Conservation (phyloP, 202 grass and related monocot species). For the Setaria viridis region DNA sequence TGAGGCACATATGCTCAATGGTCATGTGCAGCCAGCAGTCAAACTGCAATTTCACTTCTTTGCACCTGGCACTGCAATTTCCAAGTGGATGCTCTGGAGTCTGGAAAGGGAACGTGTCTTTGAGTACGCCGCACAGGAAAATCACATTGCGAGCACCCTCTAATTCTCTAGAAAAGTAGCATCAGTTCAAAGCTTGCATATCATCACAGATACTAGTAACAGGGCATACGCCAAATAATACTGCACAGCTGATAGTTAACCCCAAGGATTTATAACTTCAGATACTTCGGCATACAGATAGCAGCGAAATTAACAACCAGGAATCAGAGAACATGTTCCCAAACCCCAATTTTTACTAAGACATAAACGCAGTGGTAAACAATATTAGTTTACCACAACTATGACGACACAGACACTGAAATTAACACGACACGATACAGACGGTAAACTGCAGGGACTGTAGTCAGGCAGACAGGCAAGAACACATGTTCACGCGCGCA, state of each 20-base stretch:
- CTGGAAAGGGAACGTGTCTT: too few species aligned
- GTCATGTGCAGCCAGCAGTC: too few species aligned
- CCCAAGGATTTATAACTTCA: background rate
- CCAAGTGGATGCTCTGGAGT: too few species aligned
- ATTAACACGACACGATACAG: background rate
- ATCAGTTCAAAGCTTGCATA: background rate
- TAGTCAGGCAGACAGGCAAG: conserved; percentile 6
- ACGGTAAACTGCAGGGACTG: conserved; percentile 5
- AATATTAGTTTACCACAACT: conserved; percentile 2
- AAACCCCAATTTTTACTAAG: too few species aligned
- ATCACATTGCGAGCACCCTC: too few species aligned
- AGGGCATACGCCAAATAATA: background rate
- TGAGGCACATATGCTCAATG: too few species aligned
- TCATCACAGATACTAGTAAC: background rate
- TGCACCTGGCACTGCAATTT: too few species aligned
- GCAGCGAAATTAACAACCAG: background rate
- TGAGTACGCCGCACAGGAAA: too few species aligned
- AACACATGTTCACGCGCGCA: background rate
- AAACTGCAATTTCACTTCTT: too few species aligned
- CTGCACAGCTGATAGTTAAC: background rate
- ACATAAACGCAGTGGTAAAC: background rate
- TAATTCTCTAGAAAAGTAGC: background rate
- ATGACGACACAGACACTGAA: conserved; percentile 4
- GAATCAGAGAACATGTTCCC: background rate
- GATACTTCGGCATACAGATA: background rate